Conservation (phyloP, 1,284 basidiomycete genomes). For the Agroathelia rolfsii region DNA sequence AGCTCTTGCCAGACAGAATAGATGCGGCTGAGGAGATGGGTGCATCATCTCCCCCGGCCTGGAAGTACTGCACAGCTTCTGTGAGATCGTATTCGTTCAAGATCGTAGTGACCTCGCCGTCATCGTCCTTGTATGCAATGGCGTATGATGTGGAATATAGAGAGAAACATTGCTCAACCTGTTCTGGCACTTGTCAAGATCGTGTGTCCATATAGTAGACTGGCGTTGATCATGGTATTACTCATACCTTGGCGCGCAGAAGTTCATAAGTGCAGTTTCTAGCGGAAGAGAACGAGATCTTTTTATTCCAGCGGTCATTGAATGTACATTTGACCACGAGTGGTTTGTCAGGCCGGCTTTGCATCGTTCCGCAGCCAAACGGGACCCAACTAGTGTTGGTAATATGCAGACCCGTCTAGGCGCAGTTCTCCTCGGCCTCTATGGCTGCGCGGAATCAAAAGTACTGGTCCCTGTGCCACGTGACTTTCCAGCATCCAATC, state of each 20-base stretch:
- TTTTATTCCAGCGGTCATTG: conserved; percentile 61
- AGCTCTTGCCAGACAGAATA: conserved; percentile 62
- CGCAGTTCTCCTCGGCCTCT: too few relatives aligned
- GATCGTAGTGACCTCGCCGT: conserved; percentile 67
- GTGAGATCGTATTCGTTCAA: conserved; percentile 64
- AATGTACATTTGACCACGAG: conserved; percentile 73
- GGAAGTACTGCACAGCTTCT: conserved; percentile 81
- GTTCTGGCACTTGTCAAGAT: too few relatives aligned
- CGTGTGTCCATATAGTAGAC: too few relatives aligned
- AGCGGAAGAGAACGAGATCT: conserved; percentile 69
- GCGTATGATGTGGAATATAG: conserved; percentile 60
- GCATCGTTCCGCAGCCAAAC: too few relatives aligned
- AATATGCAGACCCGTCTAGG: too few relatives aligned
- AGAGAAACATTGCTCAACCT: conserved; percentile 80
- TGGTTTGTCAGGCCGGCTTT: conserved; percentile 46
- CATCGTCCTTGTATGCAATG: conserved; percentile 81
- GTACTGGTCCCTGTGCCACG: too few relatives aligned
- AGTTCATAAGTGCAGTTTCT: conserved; percentile 67
- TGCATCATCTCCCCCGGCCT: conserved; percentile 57
- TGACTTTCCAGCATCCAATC: too few relatives aligned
- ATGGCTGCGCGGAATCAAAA: too few relatives aligned
- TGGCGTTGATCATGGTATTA: too few relatives aligned
- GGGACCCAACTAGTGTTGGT: too few relatives aligned
- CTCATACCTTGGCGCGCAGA: conserved; percentile 55
- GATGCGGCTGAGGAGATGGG: conserved; percentile 62